Conservation (phyloP, 2,329 filamentous ascomycete species). For the Aspergillus fructus region DNA sequence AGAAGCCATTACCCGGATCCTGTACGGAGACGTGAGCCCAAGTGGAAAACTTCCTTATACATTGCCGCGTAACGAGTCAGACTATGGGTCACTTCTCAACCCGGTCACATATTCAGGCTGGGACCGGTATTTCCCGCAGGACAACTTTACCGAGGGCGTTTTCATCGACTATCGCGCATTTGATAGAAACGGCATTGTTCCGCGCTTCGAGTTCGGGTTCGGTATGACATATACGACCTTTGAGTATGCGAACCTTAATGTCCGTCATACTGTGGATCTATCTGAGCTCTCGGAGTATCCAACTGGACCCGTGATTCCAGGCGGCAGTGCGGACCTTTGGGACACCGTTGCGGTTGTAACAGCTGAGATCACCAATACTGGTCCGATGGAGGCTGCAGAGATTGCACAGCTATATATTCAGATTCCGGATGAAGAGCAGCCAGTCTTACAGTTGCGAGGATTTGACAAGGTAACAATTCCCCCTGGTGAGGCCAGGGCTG, state of each 20-base stretch:
- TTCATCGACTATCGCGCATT: conserved; percentile 57
- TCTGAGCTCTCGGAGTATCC: neutral
- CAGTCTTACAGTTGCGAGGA: too few species aligned
- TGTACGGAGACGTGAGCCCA: conserved; percentile 58
- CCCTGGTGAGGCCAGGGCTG: too few species aligned
- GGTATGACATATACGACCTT: conserved; percentile 32
- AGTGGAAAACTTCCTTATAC: conserved; percentile 64
- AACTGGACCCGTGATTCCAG: neutral
- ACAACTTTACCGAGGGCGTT: conserved; percentile 51
- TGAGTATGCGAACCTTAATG: conserved; percentile 16
- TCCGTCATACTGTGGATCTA: neutral
- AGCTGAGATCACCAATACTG: neutral
- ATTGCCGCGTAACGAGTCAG: conserved; percentile 52
- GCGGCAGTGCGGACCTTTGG: neutral
- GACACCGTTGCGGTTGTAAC: neutral
- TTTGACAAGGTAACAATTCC: too few species aligned
- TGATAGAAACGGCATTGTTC: conserved; percentile 40
- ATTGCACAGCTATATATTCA: neutral
- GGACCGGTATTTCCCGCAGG: conserved; percentile 23
- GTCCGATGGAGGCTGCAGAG: neutral
- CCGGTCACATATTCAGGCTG: conserved; percentile 14
- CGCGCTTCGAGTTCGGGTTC: conserved; percentile 40
- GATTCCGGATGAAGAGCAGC: neutral
- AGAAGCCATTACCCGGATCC: conserved; percentile 51
- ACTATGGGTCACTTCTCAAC: conserved; percentile 48